Conservation (phyloP, 2,329 filamentous ascomycete genomes). For the Phoma sp. region DNA sequence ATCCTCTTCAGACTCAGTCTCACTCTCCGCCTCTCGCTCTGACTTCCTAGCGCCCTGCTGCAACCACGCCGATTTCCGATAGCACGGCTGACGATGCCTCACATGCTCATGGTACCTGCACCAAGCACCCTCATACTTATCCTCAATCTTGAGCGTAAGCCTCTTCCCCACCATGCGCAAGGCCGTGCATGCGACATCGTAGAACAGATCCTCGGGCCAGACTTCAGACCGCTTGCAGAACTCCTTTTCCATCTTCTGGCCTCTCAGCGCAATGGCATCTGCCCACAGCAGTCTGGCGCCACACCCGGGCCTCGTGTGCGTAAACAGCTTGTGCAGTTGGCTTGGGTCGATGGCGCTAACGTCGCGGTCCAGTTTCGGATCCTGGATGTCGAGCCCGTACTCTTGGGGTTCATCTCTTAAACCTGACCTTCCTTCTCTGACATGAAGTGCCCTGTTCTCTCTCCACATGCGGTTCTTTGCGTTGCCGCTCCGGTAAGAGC, state of each 20-base stretch:
- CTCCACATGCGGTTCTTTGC: conserved; percentile 22
- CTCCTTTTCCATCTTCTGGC: conserved; percentile 19
- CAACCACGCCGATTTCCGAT: conserved; percentile 16
- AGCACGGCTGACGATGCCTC: conserved; percentile 29
- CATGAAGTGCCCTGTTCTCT: conserved; percentile 16
- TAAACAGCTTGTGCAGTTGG: conserved; percentile 30
- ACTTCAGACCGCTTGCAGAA: neutral
- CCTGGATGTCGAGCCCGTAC: conserved; percentile 16
- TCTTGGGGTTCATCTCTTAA: conserved; percentile 15
- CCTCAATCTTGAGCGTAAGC: conserved; percentile 42
- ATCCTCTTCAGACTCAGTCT: too few relatives aligned
- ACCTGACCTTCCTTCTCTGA: neutral
- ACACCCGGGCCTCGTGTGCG: conserved; percentile 21
- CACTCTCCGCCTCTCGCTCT: neutral
- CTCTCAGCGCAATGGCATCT: conserved; percentile 37
- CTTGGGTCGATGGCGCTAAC: conserved; percentile 22
- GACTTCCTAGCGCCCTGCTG: neutral
- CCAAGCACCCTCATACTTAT: conserved; percentile 34
- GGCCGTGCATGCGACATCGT: conserved; percentile 34
- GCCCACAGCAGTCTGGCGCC: conserved; percentile 42
- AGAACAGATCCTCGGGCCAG: conserved; percentile 22
- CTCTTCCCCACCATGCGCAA: conserved; percentile 30
- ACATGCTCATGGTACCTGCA: conserved; percentile 43
- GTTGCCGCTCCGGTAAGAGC: neutral
- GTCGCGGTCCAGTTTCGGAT: conserved; percentile 16